Evolutionary conservation across 2,329 filamentous ascomycete species (phyloP), one percentile per base, ranked within the genome.

Genomic region (Madurella mycetomatis): DNA sequence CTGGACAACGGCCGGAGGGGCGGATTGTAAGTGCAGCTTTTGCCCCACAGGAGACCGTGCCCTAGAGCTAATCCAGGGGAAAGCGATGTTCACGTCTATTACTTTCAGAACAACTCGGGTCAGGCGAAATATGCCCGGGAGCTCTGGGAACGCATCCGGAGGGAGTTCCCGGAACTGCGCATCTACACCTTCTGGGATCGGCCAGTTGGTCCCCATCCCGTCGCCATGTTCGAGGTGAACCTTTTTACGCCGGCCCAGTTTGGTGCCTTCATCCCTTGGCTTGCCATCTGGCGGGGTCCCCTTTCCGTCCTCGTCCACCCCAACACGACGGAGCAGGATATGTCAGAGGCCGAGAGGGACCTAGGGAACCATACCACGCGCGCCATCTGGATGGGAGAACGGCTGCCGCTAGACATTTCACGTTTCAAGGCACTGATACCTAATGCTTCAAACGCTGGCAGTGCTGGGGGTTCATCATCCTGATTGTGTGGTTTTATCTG

Each of bases 191-290:
- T 95, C 60, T 95, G 83, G 81, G 86, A 94, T 60, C 71, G 74
- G 13, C 90, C 91, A 0, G 71, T 96, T 30, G 92, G 91, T 0
- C 91, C 91, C 0, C 91, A 96, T 68, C 85, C 87, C 0, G 70
- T 90, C 0, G 87, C 85, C 49, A 96, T 95, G 90, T 96, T 96
- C 64, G 92, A 96, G 71, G 90, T 96, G 44, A 95, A 95, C 62
- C 44, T 96, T 17, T 90, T 92, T 69, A 90, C 86, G 0, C 92
- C 91, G 0, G 85, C 83, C 2, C 88, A 96, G 69, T 96, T 96
- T 65, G 91, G 91, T 0, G 91, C 92, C 0, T 95, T 96, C 64
- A 74, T 96, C 40, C 80, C 89, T 0, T 96, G 91, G 91, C 73
- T 96, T 31, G 81, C 89, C 31, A 82, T 96, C 54, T 86, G 92